Evolutionary conservation across 306 rosid species (phyloP).

Genomic region (Quercus rubra): DNA sequence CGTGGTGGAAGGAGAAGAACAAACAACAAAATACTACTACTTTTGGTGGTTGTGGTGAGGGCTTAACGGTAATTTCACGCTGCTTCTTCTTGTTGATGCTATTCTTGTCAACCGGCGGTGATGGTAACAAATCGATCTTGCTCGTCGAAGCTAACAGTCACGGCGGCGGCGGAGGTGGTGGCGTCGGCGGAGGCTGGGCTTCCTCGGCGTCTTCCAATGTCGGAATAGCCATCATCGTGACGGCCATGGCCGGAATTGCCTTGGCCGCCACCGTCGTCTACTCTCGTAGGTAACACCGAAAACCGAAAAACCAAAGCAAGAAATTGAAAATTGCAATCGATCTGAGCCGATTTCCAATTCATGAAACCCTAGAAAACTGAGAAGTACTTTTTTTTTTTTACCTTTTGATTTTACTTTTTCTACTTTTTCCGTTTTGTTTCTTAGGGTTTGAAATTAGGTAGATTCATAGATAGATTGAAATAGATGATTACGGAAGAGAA

Average conservation of each 20-base stretch:
- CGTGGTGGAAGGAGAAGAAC: not conserved
- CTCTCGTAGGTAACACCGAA: conserved; percentile 23
- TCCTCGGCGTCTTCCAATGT: conserved; percentile 28
- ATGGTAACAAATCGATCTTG: conserved; percentile 27
- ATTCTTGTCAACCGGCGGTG: not conserved
- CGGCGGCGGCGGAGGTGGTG: conserved; percentile 11
- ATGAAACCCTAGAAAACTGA: not conserved
- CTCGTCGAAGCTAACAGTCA: conserved; percentile 22
- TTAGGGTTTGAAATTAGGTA: not conserved
- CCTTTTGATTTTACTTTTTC: no score
- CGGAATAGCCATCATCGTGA: conserved; percentile 29
- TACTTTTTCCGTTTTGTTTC: not conserved
- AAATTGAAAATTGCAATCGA: not conserved
- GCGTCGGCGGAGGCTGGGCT: conserved; percentile 20
- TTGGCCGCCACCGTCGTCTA: conserved; percentile 38
- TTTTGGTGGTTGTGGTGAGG: not conserved
- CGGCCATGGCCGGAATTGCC: conserved; percentile 38
- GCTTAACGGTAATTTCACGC: not conserved
- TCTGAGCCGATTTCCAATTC: not conserved
- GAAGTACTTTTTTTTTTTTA: not conserved
- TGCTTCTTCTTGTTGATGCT: conserved; percentile 14
- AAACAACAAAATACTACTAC: not conserved
- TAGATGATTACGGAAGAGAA: conserved; percentile 49
- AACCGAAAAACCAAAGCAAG: not conserved
- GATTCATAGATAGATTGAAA: not conserved